Evolutionary conservation across 2,329 filamentous ascomycete species (phyloP).

Genomic region (Aureobasidium vineae): DNA sequence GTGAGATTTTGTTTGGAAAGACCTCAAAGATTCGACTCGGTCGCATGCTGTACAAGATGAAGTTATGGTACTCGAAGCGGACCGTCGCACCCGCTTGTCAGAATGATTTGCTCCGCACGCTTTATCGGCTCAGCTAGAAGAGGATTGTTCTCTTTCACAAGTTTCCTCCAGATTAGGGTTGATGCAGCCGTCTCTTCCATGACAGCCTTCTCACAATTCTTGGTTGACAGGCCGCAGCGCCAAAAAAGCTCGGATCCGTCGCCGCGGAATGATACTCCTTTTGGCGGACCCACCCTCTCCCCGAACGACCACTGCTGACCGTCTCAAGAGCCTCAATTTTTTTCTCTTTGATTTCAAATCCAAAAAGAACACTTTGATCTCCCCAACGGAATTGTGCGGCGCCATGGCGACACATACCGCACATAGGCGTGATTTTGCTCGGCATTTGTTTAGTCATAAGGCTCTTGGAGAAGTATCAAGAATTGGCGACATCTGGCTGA

Average conservation of each 20-base stretch:
- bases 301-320: not conserved
- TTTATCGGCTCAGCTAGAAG: too few species aligned
- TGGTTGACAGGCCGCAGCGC: not conserved
- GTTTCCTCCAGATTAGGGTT: not conserved
- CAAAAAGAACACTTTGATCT: not conserved
- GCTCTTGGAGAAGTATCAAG: not conserved
- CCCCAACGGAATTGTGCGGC: not conserved
- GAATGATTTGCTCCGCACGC: too few species aligned
- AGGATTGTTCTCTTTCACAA: too few species aligned
- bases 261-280: not conserved
- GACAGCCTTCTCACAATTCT: not conserved
- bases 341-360: not conserved
- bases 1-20: too few species aligned
- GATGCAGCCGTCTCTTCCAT: not conserved
- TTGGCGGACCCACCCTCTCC: not conserved
- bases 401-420: not conserved
- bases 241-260: not conserved
- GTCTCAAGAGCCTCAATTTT: too few species aligned
- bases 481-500: not conserved
- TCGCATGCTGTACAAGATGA: too few species aligned
- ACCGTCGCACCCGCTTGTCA: too few species aligned
- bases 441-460: too few species aligned
- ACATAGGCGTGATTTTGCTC: not conserved
- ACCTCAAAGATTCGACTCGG: too few species aligned
- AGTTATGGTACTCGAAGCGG: too few species aligned